Evolutionary conservation across 768 basidiomycete genomes (phyloP).

Genomic region (Tylopilus subfusipes): DNA sequence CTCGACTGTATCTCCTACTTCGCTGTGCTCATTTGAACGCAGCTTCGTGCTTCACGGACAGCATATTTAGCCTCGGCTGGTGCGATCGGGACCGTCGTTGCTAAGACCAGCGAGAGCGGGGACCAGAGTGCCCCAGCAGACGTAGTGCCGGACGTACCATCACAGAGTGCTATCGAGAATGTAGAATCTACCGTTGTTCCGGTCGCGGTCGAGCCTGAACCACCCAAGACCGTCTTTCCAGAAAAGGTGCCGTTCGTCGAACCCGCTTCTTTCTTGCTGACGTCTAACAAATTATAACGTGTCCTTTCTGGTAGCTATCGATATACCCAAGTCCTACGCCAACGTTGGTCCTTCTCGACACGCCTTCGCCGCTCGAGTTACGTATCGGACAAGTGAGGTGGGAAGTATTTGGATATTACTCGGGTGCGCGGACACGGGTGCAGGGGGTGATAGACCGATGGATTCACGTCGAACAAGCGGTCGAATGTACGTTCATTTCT

Average conservation of each 20-base stretch:
- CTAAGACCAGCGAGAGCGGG: slow-evolving; percentile 9
- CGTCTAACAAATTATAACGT: not conserved
- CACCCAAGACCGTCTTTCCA: slow-evolving; percentile 11
- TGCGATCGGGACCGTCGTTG: slow-evolving; percentile 15
- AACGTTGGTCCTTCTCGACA: slow-evolving; percentile 69
- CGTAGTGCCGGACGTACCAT: not conserved
- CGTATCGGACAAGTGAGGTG: slow-evolving; percentile 71
- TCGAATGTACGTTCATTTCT: slow-evolving; percentile 66
- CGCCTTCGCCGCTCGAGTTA: slow-evolving; percentile 68
- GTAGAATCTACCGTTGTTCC: not conserved
- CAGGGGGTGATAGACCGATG: slow-evolving; percentile 74
- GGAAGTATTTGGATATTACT: slow-evolving; percentile 52
- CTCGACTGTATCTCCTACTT: not conserved
- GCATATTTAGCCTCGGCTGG: slow-evolving; percentile 18
- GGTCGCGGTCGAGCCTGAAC: slow-evolving; percentile 10
- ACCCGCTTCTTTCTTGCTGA: not conserved
- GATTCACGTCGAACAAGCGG: slow-evolving; percentile 81
- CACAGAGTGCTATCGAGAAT: not conserved
- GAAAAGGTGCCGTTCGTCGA: slow-evolving; percentile 20
- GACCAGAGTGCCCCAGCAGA: slow-evolving; percentile 4
- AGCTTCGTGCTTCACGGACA: slow-evolving; percentile 28
- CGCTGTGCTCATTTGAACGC: not conserved
- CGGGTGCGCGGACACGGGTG: slow-evolving; percentile 58
- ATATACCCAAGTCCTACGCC: slow-evolving; percentile 70
- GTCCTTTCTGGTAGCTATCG: slow-evolving; percentile 53